Evolutionary conservation across 2,329 filamentous ascomycete genomes (phyloP).

Genomic region (Juglanconis juglandina): DNA sequence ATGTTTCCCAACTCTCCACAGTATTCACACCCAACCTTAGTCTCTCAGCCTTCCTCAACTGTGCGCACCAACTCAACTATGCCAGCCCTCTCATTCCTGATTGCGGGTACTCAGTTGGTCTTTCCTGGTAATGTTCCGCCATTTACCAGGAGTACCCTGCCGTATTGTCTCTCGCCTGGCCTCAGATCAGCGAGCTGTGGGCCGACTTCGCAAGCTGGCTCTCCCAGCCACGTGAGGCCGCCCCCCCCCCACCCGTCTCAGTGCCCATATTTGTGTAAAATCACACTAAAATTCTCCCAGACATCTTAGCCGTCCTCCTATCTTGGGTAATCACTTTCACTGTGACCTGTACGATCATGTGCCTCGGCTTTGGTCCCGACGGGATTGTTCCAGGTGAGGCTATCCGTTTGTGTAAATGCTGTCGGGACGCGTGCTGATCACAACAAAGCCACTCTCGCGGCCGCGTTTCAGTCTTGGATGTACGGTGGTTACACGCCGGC

Average conservation of each 20-base stretch:
- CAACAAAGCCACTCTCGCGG: not conserved
- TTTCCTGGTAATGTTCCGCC: no score
- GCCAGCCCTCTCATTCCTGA: no score
- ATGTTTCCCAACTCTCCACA: no score
- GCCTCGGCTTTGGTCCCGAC: not conserved
- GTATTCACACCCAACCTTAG: no score
- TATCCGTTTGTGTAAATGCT: not conserved
- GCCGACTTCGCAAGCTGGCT: not conserved
- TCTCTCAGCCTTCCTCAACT: no score
- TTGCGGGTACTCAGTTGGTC: no score
- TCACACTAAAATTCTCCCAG: not conserved
- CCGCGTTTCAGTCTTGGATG: constrained; percentile 20
- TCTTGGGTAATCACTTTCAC: constrained; percentile 7
- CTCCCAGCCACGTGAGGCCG: constrained; percentile 1
- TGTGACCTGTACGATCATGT: not conserved
- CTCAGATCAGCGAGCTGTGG: not conserved
- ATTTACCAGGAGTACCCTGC: no score
- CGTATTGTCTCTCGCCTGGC: no score
- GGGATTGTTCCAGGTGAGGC: not conserved
- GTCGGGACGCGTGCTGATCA: no score
- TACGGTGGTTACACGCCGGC: constrained; percentile 22
- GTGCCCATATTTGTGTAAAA: no score
- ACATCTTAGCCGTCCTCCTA: not conserved
- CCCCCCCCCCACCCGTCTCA: not conserved
- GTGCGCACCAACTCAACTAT: no score